Percentiles rank a stretch among this genome's conserved stretches.
Conservation (phyloP, 257 asterid species). For the Rubia yunnanensis region DNA sequence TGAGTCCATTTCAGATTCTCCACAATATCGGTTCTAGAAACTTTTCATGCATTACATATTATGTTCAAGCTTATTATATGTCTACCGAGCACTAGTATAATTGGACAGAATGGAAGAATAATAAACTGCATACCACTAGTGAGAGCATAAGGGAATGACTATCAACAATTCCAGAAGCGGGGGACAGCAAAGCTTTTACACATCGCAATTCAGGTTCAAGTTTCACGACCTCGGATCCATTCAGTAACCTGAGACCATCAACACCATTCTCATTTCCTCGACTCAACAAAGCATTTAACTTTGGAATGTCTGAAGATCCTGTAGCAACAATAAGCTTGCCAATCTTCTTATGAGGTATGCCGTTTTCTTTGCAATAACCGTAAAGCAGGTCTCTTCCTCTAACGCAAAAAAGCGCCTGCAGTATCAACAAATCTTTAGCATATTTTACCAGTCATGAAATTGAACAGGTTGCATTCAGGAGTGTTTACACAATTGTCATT, state of each 20-base stretch:
- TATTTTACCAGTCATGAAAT: no score
- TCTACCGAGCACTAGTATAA: not conserved
- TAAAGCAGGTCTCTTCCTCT: slow-evolving; percentile 66
- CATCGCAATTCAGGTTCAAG: slow-evolving; percentile 68
- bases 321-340: slow-evolving; percentile 94
- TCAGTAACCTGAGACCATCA: slow-evolving; percentile 53
- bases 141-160: slow-evolving; percentile 81
- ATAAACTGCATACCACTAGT: slow-evolving; percentile 30
- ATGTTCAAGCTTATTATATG: not conserved
- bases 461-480: no score
- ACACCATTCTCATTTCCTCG: slow-evolving; percentile 68
- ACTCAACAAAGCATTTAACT: slow-evolving; percentile 39
- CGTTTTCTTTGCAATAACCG: slow-evolving; percentile 51
- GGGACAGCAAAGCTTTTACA: slow-evolving; percentile 63
- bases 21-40: not conserved
- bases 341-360: slow-evolving; percentile 58
- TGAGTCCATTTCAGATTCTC: not conserved
- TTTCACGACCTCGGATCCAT: slow-evolving; percentile 45
- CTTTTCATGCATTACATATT: no score
- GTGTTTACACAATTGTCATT: no score
- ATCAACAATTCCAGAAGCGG: slow-evolving; percentile 75
- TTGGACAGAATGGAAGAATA: not conserved
- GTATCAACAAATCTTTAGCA: not conserved
- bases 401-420: slow-evolving; percentile 63
- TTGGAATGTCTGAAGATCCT: slow-evolving; percentile 58